phyloP scores from a whole-genome alignment of 2,329 filamentous ascomycete genomes.

The Botryotinia globosa region DNA sequence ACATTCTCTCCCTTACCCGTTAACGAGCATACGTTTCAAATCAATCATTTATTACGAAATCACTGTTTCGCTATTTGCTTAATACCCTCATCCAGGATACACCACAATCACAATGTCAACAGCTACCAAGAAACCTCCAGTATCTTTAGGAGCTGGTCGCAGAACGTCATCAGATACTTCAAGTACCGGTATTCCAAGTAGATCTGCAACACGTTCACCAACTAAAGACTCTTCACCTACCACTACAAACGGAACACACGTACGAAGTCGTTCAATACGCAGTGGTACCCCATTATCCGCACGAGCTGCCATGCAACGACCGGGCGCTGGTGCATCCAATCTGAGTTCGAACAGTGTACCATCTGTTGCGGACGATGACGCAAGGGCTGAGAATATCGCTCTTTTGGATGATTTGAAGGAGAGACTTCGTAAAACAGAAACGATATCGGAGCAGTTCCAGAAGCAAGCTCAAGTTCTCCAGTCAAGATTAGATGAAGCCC shows the following conservation, averaged over 20 bases:
- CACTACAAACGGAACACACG: constrained; percentile 38
- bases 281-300: constrained; percentile 67
- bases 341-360: constrained; percentile 34
- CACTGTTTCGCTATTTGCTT: background rate
- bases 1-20: background rate
- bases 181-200: constrained; percentile 3
- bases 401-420: constrained; percentile 82
- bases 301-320: constrained; percentile 65
- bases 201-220: constrained; percentile 32
- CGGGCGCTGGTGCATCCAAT: constrained; percentile 40
- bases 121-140: constrained; percentile 43
- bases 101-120: constrained; percentile 41
- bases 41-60: constrained; percentile 10
- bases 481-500: constrained; percentile 78
- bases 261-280: constrained; percentile 64
- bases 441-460: constrained; percentile 71
- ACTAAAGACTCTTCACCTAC: constrained; percentile 32
- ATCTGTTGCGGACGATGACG: constrained; percentile 63
- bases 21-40: background rate
- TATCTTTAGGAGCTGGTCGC: constrained; percentile 28
- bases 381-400: constrained; percentile 74
- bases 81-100: constrained; percentile 3
- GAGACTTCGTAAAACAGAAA: constrained; percentile 77
- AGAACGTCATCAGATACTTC: constrained; percentile 36
- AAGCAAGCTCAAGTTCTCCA: constrained; percentile 85